These are phyloP conservation scores for Pecoramyces ruminantium DNA, from an alignment of 192 early-diverging fungal genomes.

Conservation along the genomic window DNA sequence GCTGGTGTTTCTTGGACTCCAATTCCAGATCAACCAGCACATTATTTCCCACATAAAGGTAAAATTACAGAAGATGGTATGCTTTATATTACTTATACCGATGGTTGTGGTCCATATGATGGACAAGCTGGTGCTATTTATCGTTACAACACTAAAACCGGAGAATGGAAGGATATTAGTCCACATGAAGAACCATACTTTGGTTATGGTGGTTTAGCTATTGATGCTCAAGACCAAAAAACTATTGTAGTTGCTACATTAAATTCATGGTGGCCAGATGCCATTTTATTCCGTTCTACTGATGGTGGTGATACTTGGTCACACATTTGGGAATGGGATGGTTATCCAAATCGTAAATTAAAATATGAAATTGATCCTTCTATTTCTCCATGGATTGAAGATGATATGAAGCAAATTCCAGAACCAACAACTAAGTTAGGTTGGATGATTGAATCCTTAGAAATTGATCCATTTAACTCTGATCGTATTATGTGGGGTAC, in stretches of 20 bases:
- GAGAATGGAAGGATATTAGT: slow-evolving; percentile 6
- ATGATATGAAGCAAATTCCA: background rate
- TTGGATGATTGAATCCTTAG: slow-evolving; percentile 4
- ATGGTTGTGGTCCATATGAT: slow-evolving; percentile 8
- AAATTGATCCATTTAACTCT: slow-evolving; percentile 3
- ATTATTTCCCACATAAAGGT: slow-evolving; percentile 5
- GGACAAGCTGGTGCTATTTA: slow-evolving; percentile 10
- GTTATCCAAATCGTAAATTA: background rate
- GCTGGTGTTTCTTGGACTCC: slow-evolving; percentile 5
- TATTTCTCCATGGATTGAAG: slow-evolving; percentile 2
- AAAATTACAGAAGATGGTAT: background rate
- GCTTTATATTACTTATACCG: background rate
- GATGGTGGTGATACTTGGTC: slow-evolving; percentile 10
- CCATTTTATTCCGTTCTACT: slow-evolving; percentile 7
- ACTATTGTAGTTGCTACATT: slow-evolving; percentile 9
- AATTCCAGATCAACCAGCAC: slow-evolving; percentile 8
- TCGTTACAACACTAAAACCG: slow-evolving; percentile 10
- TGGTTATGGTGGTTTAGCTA: slow-evolving; percentile 11
- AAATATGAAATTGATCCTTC: background rate
- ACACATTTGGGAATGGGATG: slow-evolving; percentile 1
- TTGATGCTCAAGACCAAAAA: slow-evolving; percentile 8
- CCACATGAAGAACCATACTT: slow-evolving; percentile 7
- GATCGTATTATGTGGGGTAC: slow-evolving; percentile 2
- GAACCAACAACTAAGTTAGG: background rate
- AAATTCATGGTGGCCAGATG: slow-evolving; percentile 12